phyloP scores from a whole-genome alignment of 768 basidiomycete species.

The Candolleomyces eurysporus region DNA sequence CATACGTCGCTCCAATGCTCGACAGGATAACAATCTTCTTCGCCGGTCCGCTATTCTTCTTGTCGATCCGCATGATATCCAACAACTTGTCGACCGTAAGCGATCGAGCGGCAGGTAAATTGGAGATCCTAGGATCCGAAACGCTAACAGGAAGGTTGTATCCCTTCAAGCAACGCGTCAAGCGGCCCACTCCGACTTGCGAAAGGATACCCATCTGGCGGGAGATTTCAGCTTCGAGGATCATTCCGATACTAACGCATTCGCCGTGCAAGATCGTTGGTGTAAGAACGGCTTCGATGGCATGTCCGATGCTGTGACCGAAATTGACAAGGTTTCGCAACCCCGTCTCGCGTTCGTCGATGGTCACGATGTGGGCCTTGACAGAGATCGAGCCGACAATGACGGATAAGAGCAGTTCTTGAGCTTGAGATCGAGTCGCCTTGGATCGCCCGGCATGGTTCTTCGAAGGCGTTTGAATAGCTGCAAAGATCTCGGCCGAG shows the following conservation, averaged over 20 bases:
- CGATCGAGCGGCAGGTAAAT: conserved; percentile 63
- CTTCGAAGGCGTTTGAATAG: conserved; percentile 71
- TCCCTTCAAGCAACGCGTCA: conserved; percentile 82
- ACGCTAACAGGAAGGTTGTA: conserved; percentile 89
- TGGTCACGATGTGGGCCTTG: conserved; percentile 95
- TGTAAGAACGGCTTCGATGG: conserved; percentile 94
- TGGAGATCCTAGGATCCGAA: conserved; percentile 73
- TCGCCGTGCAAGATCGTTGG: conserved; percentile 95
- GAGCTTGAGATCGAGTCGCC: conserved; percentile 67
- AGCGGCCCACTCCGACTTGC: conserved; percentile 90
- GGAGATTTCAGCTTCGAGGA: conserved; percentile 93
- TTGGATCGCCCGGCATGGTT: conserved; percentile 57
- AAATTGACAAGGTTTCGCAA: conserved; percentile 98
- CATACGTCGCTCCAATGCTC: conserved; percentile 88
- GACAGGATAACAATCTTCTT: conserved; percentile 95
- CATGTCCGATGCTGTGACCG: conserved; percentile 97
- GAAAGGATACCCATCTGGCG: conserved; percentile 83
- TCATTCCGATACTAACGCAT: conserved; percentile 94
- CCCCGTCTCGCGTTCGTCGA: conserved; percentile 95
- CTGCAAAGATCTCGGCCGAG: conserved; percentile 80
- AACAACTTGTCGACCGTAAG: conserved; percentile 81
- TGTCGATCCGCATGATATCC: conserved; percentile 95
- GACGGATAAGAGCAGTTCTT: conserved; percentile 83
- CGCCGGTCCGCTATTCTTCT: conserved; percentile 90
- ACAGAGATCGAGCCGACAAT: conserved; percentile 93